These are phyloP conservation scores for Scutellaria minor DNA, from an alignment of 257 asterid species.

Conservation along the genomic window DNA sequence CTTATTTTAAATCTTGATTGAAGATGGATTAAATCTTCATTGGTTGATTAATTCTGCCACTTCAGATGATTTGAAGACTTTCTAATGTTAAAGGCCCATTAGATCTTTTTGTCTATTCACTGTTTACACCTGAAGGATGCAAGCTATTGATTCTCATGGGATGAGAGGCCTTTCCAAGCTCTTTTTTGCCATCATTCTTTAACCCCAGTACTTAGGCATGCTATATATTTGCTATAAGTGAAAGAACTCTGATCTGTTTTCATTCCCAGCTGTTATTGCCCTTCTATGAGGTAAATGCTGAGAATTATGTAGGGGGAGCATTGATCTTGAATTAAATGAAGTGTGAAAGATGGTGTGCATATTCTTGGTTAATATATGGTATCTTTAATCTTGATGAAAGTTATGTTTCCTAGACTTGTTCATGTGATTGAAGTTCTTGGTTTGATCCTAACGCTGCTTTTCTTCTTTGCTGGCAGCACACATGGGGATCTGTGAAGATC, in stretches of 20 bases:
- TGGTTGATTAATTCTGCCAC: constrained; percentile 22
- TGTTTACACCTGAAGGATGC: constrained; percentile 13
- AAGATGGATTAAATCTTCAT: constrained; percentile 19
- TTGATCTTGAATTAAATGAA: constrained; percentile 16
- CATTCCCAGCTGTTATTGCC: constrained; percentile 29
- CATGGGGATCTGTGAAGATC: constrained; percentile 10
- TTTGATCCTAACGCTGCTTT: constrained; percentile 9
- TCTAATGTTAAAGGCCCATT: constrained; percentile 29
- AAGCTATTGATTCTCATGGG: constrained; percentile 17
- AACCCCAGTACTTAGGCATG: constrained; percentile 15
- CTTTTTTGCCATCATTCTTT: constrained; percentile 21
- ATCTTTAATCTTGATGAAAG: constrained; percentile 2
- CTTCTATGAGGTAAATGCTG: constrained; percentile 33
- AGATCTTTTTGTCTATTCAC: constrained; percentile 18
- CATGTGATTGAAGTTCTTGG: constrained; percentile 9
- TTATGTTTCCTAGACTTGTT: constrained; percentile 12
- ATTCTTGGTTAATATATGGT: neutral
- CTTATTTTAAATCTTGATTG: constrained; percentile 28
- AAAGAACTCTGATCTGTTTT: constrained; percentile 32
- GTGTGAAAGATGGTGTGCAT: neutral
- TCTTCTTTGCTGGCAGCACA: constrained; percentile 21
- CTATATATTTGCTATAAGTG: constrained; percentile 23
- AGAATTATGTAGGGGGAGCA: constrained; percentile 9
- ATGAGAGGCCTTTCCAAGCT: constrained; percentile 21
- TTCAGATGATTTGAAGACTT: constrained; percentile 33